Evolutionary conservation across 2,329 filamentous ascomycete genomes (phyloP).

Genomic region (Trichophyton mentagrophytes): DNA sequence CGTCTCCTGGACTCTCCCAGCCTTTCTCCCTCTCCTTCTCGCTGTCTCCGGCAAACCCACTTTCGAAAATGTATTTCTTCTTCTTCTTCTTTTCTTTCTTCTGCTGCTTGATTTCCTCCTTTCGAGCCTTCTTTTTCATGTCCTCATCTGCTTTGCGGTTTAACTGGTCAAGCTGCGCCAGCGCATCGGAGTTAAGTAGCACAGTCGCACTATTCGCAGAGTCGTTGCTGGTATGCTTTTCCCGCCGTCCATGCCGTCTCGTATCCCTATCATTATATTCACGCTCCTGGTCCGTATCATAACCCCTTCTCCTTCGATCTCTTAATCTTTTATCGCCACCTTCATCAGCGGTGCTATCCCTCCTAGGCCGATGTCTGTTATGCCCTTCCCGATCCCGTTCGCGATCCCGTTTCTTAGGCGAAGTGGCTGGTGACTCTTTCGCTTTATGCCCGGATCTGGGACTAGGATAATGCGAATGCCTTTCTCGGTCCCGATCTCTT

Average conservation of each 20-base stretch:
- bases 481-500: constrained; percentile 11
- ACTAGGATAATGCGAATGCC: constrained; percentile 3
- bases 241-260: constrained; percentile 15
- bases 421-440: constrained; percentile 27
- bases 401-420: constrained; percentile 25
- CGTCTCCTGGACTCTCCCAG: constrained; percentile 12
- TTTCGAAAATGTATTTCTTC: constrained; percentile 14
- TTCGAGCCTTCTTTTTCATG: constrained; percentile 31
- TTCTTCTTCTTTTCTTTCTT: constrained; percentile 26
- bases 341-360: constrained; percentile 19
- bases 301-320: constrained; percentile 8
- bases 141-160: constrained; percentile 44
- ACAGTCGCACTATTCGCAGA: constrained; percentile 33
- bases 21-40: constrained; percentile 17
- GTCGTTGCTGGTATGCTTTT: constrained; percentile 30
- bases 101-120: constrained; percentile 13
- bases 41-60: constrained; percentile 3
- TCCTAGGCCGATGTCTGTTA: constrained; percentile 14
- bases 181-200: constrained; percentile 41
- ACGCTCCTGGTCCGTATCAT: constrained; percentile 9
- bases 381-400: constrained; percentile 23
- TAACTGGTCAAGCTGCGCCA: constrained; percentile 53
- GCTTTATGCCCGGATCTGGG: constrained; percentile 17
- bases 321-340: constrained; percentile 18
- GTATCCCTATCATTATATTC: constrained; percentile 7